A percentile compares a stretch with the other conserved stretches of the same genome.
phyloP scores from a whole-genome alignment of 352 stramenopile species.

The Thalassiosira ordinaria region DNA sequence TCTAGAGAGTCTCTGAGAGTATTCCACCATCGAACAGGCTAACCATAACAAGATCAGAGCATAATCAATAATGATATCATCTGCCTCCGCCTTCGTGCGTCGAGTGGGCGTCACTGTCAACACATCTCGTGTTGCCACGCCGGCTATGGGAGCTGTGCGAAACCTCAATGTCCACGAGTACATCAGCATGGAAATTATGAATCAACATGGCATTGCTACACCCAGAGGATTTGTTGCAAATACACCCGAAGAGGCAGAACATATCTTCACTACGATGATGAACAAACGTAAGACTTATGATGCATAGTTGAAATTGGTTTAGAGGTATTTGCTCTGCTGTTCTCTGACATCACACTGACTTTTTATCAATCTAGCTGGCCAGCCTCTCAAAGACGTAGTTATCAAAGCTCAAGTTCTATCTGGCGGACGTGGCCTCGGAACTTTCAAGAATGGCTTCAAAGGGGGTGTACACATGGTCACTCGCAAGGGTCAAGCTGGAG shows the following conservation, averaged over 20 bases:
- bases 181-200: conserved; percentile 81
- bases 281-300: conserved; percentile 70
- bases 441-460: conserved; percentile 97
- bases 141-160: conserved; percentile 61
- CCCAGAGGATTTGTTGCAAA: conserved; percentile 65
- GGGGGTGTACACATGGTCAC: conserved; percentile 97
- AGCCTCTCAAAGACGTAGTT: conserved; percentile 88
- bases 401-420: conserved; percentile 97
- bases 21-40: too few species aligned
- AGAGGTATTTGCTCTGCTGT: neutral
- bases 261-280: conserved; percentile 67
- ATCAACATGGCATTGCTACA: conserved; percentile 70
- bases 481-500: conserved; percentile 50
- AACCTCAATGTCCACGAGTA: conserved; percentile 83
- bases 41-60: neutral
- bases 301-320: too few species aligned
- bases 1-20: too few species aligned
- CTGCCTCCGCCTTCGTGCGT: conserved; percentile 26
- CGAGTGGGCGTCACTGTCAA: conserved; percentile 15
- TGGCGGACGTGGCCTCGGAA: conserved; percentile 93
- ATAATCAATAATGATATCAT: conserved; percentile 30
- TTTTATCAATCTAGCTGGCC: conserved; percentile 40
- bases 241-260: conserved; percentile 75
- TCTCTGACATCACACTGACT: too few species aligned
- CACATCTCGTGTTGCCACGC: conserved; percentile 33